These are phyloP conservation scores for Aspergillus nidulans DNA, from an alignment of 495 filamentous ascomycete genomes.

Conservation along the genomic window DNA sequence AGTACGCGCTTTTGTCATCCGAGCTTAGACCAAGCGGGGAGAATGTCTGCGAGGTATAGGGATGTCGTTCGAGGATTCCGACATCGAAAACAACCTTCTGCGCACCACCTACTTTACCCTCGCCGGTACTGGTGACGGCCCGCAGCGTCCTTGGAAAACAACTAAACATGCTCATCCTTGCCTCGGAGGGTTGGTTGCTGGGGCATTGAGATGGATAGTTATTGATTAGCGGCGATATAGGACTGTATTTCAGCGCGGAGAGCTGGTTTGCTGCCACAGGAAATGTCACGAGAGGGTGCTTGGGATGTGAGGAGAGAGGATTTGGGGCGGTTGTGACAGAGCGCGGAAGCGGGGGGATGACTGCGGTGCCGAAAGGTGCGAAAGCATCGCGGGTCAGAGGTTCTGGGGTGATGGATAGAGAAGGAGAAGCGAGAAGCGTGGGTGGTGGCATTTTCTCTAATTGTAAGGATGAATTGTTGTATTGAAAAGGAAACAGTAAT, in stretches of 20 bases:
- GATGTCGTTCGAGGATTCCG: conserved; percentile 82
- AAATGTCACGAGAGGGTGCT: conserved; percentile 24
- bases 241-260: conserved; percentile 78
- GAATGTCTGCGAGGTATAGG: conserved; percentile 91
- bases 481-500: not conserved
- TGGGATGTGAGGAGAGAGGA: conserved; percentile 34
- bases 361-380: conserved; percentile 76
- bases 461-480: not conserved
- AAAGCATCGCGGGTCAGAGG: conserved; percentile 66
- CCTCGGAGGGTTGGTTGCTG: conserved; percentile 53
- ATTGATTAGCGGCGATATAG: conserved; percentile 67
- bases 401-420: conserved; percentile 40
- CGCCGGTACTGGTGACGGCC: not conserved
- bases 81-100: conserved; percentile 56
- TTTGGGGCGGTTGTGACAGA: conserved; percentile 41
- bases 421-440: conserved; percentile 30
- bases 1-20: conserved; percentile 38
- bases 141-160: conserved; percentile 65
- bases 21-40: conserved; percentile 63
- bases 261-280: conserved; percentile 72
- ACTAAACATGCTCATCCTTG: conserved; percentile 83
- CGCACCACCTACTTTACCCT: conserved; percentile 10
- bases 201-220: conserved; percentile 58
- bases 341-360: conserved; percentile 63
- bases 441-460: conserved; percentile 23